Percentiles rank a stretch among this genome's conserved stretches.
phyloP scores from a whole-genome alignment of 371 early-diverging fungal species.

The Mucor indicus region DNA sequence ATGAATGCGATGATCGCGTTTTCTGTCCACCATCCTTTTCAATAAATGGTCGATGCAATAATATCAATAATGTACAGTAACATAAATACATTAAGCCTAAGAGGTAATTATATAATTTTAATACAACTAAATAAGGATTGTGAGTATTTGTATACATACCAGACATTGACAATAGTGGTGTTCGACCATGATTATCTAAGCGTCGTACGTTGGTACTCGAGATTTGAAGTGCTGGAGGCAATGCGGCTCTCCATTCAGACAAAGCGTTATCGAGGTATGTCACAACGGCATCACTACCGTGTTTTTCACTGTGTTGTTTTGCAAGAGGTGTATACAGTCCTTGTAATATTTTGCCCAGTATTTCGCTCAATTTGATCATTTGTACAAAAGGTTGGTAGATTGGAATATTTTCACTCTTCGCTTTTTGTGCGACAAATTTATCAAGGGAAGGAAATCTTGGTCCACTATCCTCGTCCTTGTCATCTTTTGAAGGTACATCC shows the following conservation, averaged over 20 bases:
- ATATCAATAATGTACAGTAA: slow-evolving; percentile 67
- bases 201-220: neutral
- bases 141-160: slow-evolving; percentile 15
- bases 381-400: slow-evolving; percentile 36
- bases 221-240: slow-evolving; percentile 9
- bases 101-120: neutral
- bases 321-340: slow-evolving; percentile 37
- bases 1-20: slow-evolving; percentile 23
- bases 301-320: slow-evolving; percentile 23
- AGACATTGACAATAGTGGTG: slow-evolving; percentile 18
- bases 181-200: neutral
- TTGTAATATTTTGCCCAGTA: slow-evolving; percentile 29
- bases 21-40: slow-evolving; percentile 1
- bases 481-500: slow-evolving; percentile 22
- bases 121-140: too few relatives aligned
- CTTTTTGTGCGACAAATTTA: neutral
- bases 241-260: slow-evolving; percentile 29
- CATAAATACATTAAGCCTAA: slow-evolving; percentile 49
- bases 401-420: slow-evolving; percentile 3
- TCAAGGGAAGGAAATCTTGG: slow-evolving; percentile 17
- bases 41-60: slow-evolving; percentile 73
- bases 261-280: slow-evolving; percentile 27
- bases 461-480: slow-evolving; percentile 4
- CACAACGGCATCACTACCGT: slow-evolving; percentile 37
- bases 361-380: slow-evolving; percentile 34